A percentile compares a stretch with the other conserved stretches of the same genome.
Evolutionary conservation across 1,284 basidiomycete genomes (phyloP).

Genomic region (Megacollybia platyphylla): DNA sequence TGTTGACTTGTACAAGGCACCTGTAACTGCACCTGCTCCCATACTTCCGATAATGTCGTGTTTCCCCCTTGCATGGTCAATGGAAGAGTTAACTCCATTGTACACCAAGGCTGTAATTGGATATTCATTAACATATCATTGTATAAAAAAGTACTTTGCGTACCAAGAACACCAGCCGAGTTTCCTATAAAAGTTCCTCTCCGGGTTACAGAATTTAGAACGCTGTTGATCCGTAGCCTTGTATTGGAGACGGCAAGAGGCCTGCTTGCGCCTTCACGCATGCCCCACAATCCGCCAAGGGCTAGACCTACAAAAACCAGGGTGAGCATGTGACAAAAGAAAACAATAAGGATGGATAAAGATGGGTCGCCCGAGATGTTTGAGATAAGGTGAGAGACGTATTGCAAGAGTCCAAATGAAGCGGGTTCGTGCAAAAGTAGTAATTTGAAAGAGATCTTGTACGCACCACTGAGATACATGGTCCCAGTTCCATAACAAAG

Average conservation of each 20-base stretch:
- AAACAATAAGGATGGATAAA: constrained; percentile 61
- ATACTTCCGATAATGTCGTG: constrained; percentile 90
- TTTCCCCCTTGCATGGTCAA: constrained; percentile 81
- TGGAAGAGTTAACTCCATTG: constrained; percentile 91
- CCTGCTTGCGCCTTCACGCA: constrained; percentile 86
- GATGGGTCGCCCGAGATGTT: constrained; percentile 31
- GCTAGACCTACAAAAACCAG: constrained; percentile 67
- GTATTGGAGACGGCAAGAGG: constrained; percentile 76
- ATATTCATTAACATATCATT: constrained; percentile 12
- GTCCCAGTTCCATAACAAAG: constrained; percentile 98
- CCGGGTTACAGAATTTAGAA: constrained; percentile 93
- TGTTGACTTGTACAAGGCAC: constrained; percentile 88
- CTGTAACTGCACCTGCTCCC: constrained; percentile 84
- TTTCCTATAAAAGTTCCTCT: constrained; percentile 97
- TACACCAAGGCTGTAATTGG: constrained; percentile 75
- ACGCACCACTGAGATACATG: constrained; percentile 93
- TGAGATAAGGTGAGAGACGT: constrained; percentile 58
- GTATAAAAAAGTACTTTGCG: constrained; percentile 25
- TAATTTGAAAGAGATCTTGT: constrained; percentile 45
- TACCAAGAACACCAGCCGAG: constrained; percentile 94
- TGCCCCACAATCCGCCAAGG: constrained; percentile 89
- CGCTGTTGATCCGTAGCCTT: constrained; percentile 89
- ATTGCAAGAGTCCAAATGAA: constrained; percentile 27
- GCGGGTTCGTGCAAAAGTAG: constrained; percentile 33
- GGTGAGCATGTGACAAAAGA: constrained; percentile 63